Evolutionary conservation across 495 filamentous ascomycete genomes (phyloP), one percentile per base, ranked within the genome.

Genomic region (Massariosphaeria phaeospora): DNA sequence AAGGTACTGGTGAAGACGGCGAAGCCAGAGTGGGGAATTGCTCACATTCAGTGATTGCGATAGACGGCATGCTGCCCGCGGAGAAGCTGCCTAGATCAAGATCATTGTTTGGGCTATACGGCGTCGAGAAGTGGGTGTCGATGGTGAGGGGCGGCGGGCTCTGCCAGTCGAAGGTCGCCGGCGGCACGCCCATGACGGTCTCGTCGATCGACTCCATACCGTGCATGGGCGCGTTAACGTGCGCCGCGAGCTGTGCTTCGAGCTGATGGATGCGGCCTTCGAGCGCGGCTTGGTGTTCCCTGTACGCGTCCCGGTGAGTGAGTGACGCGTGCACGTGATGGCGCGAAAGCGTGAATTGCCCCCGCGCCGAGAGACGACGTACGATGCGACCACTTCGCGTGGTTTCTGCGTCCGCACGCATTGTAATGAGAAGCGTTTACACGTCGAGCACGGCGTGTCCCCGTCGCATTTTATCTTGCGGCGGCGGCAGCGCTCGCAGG

Each of bases 11-110:
- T 30, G 55, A 58, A 30, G 29, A 41, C 5, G 53, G 45, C 4
- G 53, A 36, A n/a, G 24, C 27, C 2, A n/a, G 8, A 12, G 7
- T 21, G n/a, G 36, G 45, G n/a, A 39, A 15, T 25, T 21, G 55
- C 48, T 58, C 55, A 51, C 55, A 58, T 54, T 59, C 24, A 27
- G 56, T 48, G 25, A 59, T 59, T 13, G 56, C 56, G 17, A 59
- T 59, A 12, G 48, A 47, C 13, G 56, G 56, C 11, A 59, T 35
- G 21, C 41, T 48, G 4, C 48, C 42, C 26, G 56, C 56, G 3
- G 56, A 59, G 20, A 59, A 59, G 12, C 20, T 30, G 9, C 20
- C 56, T 4, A 59, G 48, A 40, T 52, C 48, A 12, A 59, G 0
- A 5, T 59, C 56, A 17, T 23, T 44, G 10, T 35, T 27, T 1